Conservation (phyloP, 1,284 basidiomycete species). For the Vanrija pseudolonga region DNA sequence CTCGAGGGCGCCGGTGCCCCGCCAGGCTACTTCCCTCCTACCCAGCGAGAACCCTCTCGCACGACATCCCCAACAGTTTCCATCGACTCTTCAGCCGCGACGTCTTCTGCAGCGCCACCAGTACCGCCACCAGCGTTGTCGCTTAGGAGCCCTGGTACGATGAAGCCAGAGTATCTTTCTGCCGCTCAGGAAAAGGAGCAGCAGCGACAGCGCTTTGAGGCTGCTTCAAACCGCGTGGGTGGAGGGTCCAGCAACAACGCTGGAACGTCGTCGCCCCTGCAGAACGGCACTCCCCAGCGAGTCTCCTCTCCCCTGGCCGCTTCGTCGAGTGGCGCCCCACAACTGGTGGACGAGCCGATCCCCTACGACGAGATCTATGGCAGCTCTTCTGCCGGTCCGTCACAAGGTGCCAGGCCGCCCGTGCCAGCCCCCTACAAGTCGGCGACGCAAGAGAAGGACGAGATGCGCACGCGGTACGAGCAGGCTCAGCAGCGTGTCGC, state of each 20-base stretch:
- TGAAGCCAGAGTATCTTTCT: slow-evolving; percentile 7
- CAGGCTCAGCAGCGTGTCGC: slow-evolving; percentile 53
- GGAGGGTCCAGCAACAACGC: too few relatives aligned
- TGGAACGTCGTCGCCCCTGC: too few relatives aligned
- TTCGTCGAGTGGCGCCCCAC: not conserved
- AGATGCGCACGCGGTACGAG: slow-evolving; percentile 20
- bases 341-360: slow-evolving; percentile 5
- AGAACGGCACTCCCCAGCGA: too few relatives aligned
- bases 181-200: slow-evolving; percentile 23
- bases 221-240: slow-evolving; percentile 8
- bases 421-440: slow-evolving; percentile 5
- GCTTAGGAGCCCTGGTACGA: not conserved
- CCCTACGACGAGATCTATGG: slow-evolving; percentile 15
- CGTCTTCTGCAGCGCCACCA: not conserved
- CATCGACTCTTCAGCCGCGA: not conserved
- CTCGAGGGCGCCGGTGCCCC: slow-evolving; percentile 24
- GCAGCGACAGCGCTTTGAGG: slow-evolving; percentile 17
- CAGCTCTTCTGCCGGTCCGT: not conserved
- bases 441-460: slow-evolving; percentile 20
- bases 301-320: not conserved
- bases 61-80: not conserved
- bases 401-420: not conserved
- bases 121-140: not conserved
- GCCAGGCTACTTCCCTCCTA: slow-evolving; percentile 30
- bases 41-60: not conserved